phyloP scores from a whole-genome alignment of 2,329 filamentous ascomycete genomes.

The Paecilomyces variotii region DNA sequence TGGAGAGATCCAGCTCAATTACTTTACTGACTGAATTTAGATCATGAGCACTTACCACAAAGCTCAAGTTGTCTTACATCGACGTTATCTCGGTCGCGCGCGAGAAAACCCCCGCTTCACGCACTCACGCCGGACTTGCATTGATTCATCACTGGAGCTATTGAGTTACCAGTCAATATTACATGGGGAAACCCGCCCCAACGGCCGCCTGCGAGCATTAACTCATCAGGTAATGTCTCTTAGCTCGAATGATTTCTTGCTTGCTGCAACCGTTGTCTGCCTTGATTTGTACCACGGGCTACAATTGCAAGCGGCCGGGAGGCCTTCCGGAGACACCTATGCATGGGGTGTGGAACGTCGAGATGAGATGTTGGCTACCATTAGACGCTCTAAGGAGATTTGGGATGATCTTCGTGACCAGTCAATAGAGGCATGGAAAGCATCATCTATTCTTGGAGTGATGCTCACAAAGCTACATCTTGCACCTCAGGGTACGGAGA shows the following conservation, averaged over 20 bases:
- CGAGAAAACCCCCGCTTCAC: constrained; percentile 72
- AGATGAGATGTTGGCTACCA: constrained; percentile 64
- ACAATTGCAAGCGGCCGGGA: constrained; percentile 25
- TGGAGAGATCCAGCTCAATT: neutral
- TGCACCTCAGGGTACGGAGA: constrained; percentile 18
- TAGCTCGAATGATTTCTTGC: constrained; percentile 74
- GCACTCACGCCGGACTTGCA: constrained; percentile 73
- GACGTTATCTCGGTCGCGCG: constrained; percentile 74
- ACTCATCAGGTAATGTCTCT: constrained; percentile 73
- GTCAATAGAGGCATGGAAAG: constrained; percentile 87
- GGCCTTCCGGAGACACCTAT: constrained; percentile 31
- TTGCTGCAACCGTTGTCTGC: constrained; percentile 76
- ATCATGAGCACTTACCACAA: constrained; percentile 82
- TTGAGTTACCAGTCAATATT: constrained; percentile 70
- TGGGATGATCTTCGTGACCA: constrained; percentile 71
- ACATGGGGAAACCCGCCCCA: constrained; percentile 63
- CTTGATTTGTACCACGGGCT: constrained; percentile 66
- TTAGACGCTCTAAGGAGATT: constrained; percentile 66
- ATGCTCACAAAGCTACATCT: constrained; percentile 69
- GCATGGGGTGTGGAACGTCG: constrained; percentile 45
- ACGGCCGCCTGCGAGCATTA: constrained; percentile 63
- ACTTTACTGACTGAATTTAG: constrained; percentile 15
- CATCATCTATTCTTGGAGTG: constrained; percentile 67
- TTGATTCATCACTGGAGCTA: constrained; percentile 78
- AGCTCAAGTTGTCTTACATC: constrained; percentile 79